Percentiles rank a stretch among this genome's conserved stretches.
phyloP scores from a whole-genome alignment of 2,329 filamentous ascomycete species.

The Pseudocercospora eumusae region DNA sequence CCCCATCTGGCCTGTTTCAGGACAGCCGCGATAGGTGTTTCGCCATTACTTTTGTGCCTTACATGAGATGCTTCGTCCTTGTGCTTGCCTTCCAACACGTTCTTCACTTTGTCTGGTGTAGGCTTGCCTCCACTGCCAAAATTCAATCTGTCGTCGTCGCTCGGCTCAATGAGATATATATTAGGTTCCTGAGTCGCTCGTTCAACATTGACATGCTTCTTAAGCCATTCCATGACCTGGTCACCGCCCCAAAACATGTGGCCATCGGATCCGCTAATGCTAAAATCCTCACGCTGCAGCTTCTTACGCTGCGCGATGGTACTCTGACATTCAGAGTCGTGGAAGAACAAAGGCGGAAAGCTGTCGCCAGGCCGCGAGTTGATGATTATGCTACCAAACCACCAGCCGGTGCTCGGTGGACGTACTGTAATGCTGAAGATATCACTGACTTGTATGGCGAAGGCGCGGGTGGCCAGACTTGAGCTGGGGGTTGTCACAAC shows the following conservation, averaged over 20 bases:
- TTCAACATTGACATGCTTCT: constrained; percentile 79
- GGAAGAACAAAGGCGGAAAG: constrained; percentile 95
- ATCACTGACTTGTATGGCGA: constrained; percentile 84
- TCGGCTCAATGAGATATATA: constrained; percentile 87
- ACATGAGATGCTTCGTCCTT: constrained; percentile 40
- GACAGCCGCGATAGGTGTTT: constrained; percentile 85
- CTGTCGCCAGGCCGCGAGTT: constrained; percentile 89
- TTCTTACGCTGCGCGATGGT: constrained; percentile 94
- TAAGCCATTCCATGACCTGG: constrained; percentile 88
- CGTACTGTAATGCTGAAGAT: constrained; percentile 89
- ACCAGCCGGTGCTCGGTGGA: constrained; percentile 94
- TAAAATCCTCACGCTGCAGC: constrained; percentile 78
- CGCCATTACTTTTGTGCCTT: constrained; percentile 54
- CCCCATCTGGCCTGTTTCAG: constrained; percentile 96
- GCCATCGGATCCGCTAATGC: constrained; percentile 59
- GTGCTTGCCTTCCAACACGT: constrained; percentile 43
- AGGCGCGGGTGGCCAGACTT: constrained; percentile 78
- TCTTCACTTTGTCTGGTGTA: constrained; percentile 50
- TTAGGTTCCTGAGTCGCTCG: constrained; percentile 83
- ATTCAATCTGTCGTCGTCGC: constrained; percentile 75
- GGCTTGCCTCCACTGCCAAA: constrained; percentile 66
- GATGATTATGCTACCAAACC: constrained; percentile 94
- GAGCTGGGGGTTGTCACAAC: constrained; percentile 75
- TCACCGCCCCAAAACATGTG: constrained; percentile 98
- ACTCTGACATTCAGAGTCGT: constrained; percentile 93